Evolutionary conservation across 2,329 filamentous ascomycete genomes (phyloP).

Genomic region (Pseudonectria buxi): DNA sequence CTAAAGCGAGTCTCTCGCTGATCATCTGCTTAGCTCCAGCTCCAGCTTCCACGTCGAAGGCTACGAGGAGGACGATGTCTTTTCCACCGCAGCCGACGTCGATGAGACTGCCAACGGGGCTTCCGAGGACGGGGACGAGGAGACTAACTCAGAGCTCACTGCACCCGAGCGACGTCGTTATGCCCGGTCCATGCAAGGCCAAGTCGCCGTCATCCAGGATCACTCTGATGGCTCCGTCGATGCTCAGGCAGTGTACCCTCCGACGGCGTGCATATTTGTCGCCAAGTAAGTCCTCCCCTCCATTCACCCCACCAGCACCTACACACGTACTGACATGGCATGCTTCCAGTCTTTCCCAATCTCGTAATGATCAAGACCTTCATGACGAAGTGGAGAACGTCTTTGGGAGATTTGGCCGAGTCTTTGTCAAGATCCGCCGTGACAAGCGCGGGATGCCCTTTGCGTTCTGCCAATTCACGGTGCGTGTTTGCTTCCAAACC

Average conservation of each 20-base stretch:
- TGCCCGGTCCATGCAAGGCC: no score
- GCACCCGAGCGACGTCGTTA: no score
- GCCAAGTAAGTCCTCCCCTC: constrained; percentile 49
- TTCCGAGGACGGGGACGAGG: no score
- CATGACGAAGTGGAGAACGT: constrained; percentile 44
- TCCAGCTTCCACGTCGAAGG: neutral
- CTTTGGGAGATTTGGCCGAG: constrained; percentile 49
- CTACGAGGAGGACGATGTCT: neutral
- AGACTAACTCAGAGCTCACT: no score
- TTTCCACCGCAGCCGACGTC: neutral
- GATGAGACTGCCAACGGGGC: no score
- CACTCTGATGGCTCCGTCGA: constrained; percentile 26
- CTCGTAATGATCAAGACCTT: constrained; percentile 43
- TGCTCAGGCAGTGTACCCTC: constrained; percentile 46
- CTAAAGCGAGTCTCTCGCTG: no score
- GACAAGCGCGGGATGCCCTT: constrained; percentile 54
- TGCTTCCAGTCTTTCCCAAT: constrained; percentile 42
- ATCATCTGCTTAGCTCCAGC: no score
- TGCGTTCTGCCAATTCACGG: constrained; percentile 58
- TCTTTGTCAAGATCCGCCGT: constrained; percentile 58
- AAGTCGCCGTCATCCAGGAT: no score
- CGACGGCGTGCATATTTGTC: constrained; percentile 55
- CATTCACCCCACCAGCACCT: no score
- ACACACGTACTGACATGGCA: neutral
- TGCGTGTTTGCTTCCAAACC: constrained; percentile 27